Evolutionary conservation across 1,284 basidiomycete species (phyloP).

Genomic region (Cerioporus squamosus): DNA sequence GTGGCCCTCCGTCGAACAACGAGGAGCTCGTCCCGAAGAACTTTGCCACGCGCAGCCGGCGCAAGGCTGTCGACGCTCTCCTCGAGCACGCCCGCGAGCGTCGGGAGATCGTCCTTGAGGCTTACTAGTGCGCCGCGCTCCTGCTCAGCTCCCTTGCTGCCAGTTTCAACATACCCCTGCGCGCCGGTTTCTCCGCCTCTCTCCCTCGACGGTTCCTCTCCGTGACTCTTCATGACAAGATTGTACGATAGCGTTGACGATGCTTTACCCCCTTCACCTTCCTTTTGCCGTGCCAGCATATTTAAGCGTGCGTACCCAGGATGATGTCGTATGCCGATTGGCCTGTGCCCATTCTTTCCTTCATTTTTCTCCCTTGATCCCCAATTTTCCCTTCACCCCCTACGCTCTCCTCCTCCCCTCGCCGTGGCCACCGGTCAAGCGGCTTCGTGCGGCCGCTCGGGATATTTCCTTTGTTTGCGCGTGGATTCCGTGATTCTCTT

Average conservation of each 20-base stretch:
- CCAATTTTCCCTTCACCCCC: conserved; percentile 1
- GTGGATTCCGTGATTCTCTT: conserved; percentile 1
- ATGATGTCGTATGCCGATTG: conserved; percentile 32
- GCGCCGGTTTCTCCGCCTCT: conserved; percentile 1
- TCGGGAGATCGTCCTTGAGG: conserved; percentile 54
- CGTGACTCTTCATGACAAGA: conserved; percentile 13
- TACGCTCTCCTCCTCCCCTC: background rate
- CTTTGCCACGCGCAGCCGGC: conserved; percentile 81
- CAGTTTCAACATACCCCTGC: background rate
- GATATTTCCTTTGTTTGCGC: conserved; percentile 2
- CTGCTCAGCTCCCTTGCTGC: background rate
- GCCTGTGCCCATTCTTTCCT: conserved; percentile 21
- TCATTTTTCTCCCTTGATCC: conserved; percentile 7
- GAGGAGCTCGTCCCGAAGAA: conserved; percentile 90
- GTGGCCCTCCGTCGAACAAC: conserved; percentile 83
- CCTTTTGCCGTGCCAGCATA: conserved; percentile 30
- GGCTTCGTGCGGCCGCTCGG: conserved; percentile 3
- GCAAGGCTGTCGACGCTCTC: conserved; percentile 79
- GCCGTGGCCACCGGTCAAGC: conserved; percentile 6
- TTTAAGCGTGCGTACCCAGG: conserved; percentile 31
- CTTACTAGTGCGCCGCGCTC: conserved; percentile 48
- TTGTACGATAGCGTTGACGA: conserved; percentile 33
- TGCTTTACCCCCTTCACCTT: conserved; percentile 25
- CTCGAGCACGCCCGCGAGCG: conserved; percentile 73
- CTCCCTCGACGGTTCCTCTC: conserved; percentile 1